Base-by-base conservation (phyloP, 129 eudicot genomes). In the Flaveria linearis region DNA sequence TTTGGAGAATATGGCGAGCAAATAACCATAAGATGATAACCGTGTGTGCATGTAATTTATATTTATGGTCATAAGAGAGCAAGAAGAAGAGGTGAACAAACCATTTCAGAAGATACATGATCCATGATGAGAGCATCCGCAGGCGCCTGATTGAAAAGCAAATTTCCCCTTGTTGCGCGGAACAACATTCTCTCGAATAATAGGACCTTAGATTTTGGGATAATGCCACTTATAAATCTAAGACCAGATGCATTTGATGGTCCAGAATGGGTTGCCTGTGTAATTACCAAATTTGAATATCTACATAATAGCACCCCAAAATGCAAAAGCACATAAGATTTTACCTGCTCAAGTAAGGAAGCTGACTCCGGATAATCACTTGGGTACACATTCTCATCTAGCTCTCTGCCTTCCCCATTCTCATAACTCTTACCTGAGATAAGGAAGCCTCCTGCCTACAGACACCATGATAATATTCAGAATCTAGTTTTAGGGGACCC, bases 121-220 rank as follows among this genome's bases (percentile, higher is more conserved):
- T 95, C 99, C 85, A 85, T 63, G 80, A 91, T 89, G 71, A 84
- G 88, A 51, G 87, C 97, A 84, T 94, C 96, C 23, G 96, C 97
- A 3, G 88, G 80, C 15, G 89, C 87, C 83, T 91, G 99, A 85
- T 95, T 89, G 83, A 91, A 95, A 86, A 89, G 84, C 89, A 95
- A 83, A 82, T 95, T 95, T 47, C 99, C 99, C 73, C 99, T 95
- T 42, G 99, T 95, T 61, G 99, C 96, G 74, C 99, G 96, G 64
- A 95, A 95, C 85, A 95, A 36, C 89, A 95, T 95, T 80, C 99
- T 86, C 81, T 95, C 99, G 79, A 95, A 95, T 68, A 71, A 86
- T 20, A 89, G 82, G n/a, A 73, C 90, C 83, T 95, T 91, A 25
- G 93, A 86, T 83, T 89, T 85, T 45, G 84, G 81, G 47, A 95